Percentiles rank a stretch among this genome's conserved stretches.
Conservation (phyloP, 2,329 filamentous ascomycete genomes). For the Colletotrichum sp. region DNA sequence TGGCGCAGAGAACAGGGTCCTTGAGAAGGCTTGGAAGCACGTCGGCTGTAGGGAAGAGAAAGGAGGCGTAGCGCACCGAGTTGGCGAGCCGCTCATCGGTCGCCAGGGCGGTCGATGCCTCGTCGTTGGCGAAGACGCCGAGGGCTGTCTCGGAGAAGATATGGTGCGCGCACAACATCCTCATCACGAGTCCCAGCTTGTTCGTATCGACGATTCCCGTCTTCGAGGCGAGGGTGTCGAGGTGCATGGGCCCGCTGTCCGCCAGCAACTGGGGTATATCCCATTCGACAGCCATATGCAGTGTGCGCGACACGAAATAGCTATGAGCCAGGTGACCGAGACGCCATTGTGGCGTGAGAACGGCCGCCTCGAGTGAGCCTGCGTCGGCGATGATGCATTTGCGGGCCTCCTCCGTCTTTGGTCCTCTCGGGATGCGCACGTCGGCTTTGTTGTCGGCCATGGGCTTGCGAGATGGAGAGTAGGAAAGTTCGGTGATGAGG, state of each 20-base stretch:
- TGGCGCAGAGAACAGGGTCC: slow-evolving; percentile 4
- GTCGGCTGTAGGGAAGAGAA: slow-evolving; percentile 8
- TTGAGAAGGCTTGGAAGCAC: neutral
- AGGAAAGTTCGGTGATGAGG: slow-evolving; percentile 5
- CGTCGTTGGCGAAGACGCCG: slow-evolving; percentile 8
- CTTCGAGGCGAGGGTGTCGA: slow-evolving; percentile 1
- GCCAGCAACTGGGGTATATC: neutral
- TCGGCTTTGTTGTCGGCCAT: neutral
- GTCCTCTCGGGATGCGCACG: neutral
- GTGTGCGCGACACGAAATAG: slow-evolving; percentile 7
- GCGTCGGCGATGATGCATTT: slow-evolving; percentile 3
- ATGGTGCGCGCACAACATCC: slow-evolving; percentile 12
- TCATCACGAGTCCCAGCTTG: slow-evolving; percentile 16
- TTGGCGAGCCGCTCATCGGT: neutral
- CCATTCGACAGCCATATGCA: slow-evolving; percentile 16
- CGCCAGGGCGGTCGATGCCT: slow-evolving; percentile 6
- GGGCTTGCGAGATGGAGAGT: neutral
- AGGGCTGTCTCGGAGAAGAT: slow-evolving; percentile 6
- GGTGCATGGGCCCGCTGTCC: neutral
- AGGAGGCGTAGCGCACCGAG: slow-evolving; percentile 10
- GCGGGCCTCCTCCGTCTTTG: slow-evolving; percentile 3
- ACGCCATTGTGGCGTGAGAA: slow-evolving; percentile 13
- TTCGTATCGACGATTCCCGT: neutral
- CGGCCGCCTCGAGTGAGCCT: neutral
- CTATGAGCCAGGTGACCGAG: slow-evolving; percentile 2